These are phyloP conservation scores for Nemania diffusa DNA, from an alignment of 2,329 filamentous ascomycete species.

Conservation along the genomic window DNA sequence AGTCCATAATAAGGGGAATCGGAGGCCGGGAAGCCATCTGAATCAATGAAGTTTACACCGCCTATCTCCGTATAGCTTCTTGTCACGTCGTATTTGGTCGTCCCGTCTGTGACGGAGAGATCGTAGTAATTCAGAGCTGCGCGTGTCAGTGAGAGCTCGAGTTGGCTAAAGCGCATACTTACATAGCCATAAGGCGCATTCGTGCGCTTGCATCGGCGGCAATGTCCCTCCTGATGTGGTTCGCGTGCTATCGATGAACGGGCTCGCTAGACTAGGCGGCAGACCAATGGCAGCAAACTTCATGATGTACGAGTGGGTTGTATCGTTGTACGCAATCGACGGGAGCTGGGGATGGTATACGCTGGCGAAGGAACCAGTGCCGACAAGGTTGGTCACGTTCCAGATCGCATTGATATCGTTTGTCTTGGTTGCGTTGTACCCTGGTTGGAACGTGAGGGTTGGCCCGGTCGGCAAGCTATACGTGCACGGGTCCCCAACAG, in stretches of 20 bases:
- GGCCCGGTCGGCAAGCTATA: background rate
- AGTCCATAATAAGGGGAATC: slow-evolving; percentile 6
- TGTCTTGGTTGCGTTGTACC: background rate
- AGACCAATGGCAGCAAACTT: slow-evolving; percentile 4
- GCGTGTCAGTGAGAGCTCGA: background rate
- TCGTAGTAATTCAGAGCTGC: slow-evolving; percentile 3
- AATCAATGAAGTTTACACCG: slow-evolving; percentile 6
- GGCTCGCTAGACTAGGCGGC: background rate
- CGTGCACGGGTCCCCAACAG: background rate
- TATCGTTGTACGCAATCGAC: background rate
- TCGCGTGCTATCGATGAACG: background rate
- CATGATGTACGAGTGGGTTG: slow-evolving; percentile 1
- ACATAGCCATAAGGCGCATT: background rate
- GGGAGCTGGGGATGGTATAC: background rate
- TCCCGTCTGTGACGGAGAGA: background rate
- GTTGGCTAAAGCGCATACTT: background rate
- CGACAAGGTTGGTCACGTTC: background rate
- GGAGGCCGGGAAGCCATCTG: background rate
- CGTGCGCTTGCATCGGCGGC: background rate
- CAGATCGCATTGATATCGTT: background rate
- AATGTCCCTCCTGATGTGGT: background rate
- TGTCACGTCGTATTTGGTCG: background rate
- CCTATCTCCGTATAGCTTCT: background rate
- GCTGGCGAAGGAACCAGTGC: background rate
- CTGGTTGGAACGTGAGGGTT: slow-evolving; percentile 8